Evolutionary conservation across 495 filamentous ascomycete genomes (phyloP), one percentile per base, ranked within the genome.

Genomic region (Podospora australis): DNA sequence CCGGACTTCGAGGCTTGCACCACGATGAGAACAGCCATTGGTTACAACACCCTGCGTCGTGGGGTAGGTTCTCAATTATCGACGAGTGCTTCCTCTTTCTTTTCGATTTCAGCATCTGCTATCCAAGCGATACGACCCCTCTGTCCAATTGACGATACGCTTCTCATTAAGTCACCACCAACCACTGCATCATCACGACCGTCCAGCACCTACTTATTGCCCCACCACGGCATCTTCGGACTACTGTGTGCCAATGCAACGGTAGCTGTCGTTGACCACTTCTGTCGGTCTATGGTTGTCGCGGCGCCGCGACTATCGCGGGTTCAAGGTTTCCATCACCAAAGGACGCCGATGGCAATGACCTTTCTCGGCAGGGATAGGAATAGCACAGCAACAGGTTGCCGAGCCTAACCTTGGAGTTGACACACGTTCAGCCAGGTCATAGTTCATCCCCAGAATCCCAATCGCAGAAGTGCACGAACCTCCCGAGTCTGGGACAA

Each of bases 391-490:
- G 23, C 13, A 41, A 26, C 40, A 16, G 40, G 14, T 26, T 2
- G 40, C 40, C 40, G 46, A 24, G 46, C 53, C 50, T 53, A 56
- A 55, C 46, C 28, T 35, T 39, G 13, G 36, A 20, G 23, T 24
- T 39, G 14, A 26, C n/a, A n/a, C n/a, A n/a, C 28, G 20, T 24
- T 50, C 47, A 28, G 32, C 47, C 41, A 55, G 29, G 32, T 36
- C 32, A 36, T 29, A 38, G 35, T 44, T 41, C 46, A 23, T 5
- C 38, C 28, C 24, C n/a, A 14, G 21, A 45, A 39, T 45, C 48
- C 38, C 47, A 48, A 51, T 48, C 34, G 44, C 39, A 48, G 38
- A 23, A 29, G 30, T 38, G 42, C 52, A 47, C 48, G 24, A 51
- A 47, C 24, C 38, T 14, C n/a, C 20, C 21, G 29, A 35, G 10